These are phyloP conservation scores for Chlorella sp. DNA, from an alignment of 139 green algal species.

Conservation along the genomic window DNA sequence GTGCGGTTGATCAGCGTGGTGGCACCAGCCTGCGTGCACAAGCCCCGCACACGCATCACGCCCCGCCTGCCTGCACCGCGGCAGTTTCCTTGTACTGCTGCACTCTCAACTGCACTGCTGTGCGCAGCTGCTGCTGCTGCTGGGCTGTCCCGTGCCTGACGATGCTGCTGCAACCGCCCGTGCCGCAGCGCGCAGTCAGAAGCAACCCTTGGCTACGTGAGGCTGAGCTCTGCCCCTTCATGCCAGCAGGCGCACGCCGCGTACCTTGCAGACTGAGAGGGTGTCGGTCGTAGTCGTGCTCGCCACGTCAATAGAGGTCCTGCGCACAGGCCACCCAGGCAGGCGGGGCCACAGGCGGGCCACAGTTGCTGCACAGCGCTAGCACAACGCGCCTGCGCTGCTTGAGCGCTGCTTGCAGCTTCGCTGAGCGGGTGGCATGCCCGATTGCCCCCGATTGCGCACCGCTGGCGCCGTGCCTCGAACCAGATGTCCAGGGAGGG, in stretches of 20 bases:
- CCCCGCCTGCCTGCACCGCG: neutral
- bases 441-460: neutral
- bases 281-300: constrained; percentile 29
- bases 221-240: neutral
- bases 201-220: neutral
- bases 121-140: neutral
- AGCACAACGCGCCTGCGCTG: neutral
- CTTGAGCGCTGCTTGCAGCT: no score
- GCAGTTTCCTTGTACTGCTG: neutral
- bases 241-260: neutral
- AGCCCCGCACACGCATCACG: neutral
- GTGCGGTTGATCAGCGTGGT: constrained; percentile 49
- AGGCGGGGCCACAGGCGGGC: neutral
- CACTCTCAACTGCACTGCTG: neutral
- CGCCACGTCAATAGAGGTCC: constrained; percentile 34
- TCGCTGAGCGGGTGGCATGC: no score
- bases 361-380: neutral
- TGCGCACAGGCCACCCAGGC: constrained; percentile 3
- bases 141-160: neutral
- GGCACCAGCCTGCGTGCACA: constrained; percentile 28
- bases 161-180: no score
- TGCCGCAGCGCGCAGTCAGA: neutral
- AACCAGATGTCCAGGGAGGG: constrained; percentile 41
- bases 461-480: constrained; percentile 32
- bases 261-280: constrained; percentile 37